These are phyloP conservation scores for Nakazawaea anatomiae DNA, from an alignment of 805 yeast species.

Conservation along the genomic window DNA sequence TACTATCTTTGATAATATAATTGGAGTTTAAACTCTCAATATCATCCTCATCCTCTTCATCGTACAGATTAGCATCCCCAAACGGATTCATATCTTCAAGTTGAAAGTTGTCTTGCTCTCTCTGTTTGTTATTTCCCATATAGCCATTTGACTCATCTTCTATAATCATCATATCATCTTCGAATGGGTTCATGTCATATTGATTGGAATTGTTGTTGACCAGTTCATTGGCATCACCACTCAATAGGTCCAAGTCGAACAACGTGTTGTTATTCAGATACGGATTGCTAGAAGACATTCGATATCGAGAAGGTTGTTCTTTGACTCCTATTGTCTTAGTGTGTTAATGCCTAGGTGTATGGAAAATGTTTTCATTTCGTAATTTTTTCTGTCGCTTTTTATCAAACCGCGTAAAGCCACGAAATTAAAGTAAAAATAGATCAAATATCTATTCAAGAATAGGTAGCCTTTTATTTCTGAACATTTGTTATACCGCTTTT, in stretches of 20 bases:
- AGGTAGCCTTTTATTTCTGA: too few relatives aligned
- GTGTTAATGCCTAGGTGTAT: not conserved
- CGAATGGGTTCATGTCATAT: slow-evolving; percentile 8
- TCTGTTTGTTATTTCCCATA: not conserved
- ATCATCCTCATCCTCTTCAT: slow-evolving; percentile 6
- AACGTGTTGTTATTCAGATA: slow-evolving; percentile 8
- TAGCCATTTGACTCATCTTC: slow-evolving; percentile 2
- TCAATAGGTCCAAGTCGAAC: slow-evolving; percentile 8
- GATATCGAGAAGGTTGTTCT: not conserved
- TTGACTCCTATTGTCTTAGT: too few relatives aligned
- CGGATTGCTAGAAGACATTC: slow-evolving; percentile 5
- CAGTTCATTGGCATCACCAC: not conserved
- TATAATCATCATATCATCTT: slow-evolving; percentile 8
- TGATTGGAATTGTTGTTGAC: not conserved
- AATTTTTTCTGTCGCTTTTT: too few relatives aligned
- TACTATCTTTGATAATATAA: slow-evolving; percentile 9
- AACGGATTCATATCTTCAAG: slow-evolving; percentile 9
- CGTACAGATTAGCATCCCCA: slow-evolving; percentile 6
- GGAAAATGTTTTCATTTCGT: not conserved
- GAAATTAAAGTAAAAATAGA: not conserved
- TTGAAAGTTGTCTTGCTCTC: not conserved
- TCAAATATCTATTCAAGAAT: too few relatives aligned
- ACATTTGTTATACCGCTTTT: too few relatives aligned
- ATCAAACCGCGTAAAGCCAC: not conserved
- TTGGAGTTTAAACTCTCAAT: slow-evolving; percentile 7